Percentiles rank a stretch among this genome's conserved stretches.
Conservation (phyloP, 75 land plant genomes). For the Cunninghamia lanceolata region DNA sequence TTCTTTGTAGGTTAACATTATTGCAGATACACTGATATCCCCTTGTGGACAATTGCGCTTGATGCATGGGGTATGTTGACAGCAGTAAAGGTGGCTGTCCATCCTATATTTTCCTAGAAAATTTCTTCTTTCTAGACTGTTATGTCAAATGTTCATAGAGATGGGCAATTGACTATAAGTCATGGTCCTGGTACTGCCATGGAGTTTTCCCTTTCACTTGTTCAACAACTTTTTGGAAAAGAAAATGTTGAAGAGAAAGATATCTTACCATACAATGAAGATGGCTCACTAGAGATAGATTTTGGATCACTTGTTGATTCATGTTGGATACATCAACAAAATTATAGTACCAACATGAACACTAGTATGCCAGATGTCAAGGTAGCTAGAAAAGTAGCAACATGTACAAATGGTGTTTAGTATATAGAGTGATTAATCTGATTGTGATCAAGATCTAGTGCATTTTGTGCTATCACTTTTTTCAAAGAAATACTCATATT, state of each 20-base stretch:
- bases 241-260: constrained; percentile 19
- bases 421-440: no score
- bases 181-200: no score
- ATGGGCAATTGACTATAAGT: no score
- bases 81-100: no score
- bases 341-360: not conserved
- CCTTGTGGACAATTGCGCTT: constrained; percentile 48
- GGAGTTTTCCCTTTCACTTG: no score
- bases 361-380: not conserved
- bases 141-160: no score
- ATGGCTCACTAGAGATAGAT: constrained; percentile 76
- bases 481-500: constrained; percentile 15
- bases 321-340: constrained; percentile 31
- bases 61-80: no score
- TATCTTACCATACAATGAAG: constrained; percentile 52
- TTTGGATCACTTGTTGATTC: constrained; percentile 55
- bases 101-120: no score
- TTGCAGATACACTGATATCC: constrained; percentile 66
- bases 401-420: not conserved
- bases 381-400: constrained; percentile 1
- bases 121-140: no score
- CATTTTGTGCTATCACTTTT: constrained; percentile 27
- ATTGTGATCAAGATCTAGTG: constrained; percentile 35
- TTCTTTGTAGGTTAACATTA: constrained; percentile 41
- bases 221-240: no score